Conservation (phyloP, 768 basidiomycete genomes). For the Calocera viscosa region DNA sequence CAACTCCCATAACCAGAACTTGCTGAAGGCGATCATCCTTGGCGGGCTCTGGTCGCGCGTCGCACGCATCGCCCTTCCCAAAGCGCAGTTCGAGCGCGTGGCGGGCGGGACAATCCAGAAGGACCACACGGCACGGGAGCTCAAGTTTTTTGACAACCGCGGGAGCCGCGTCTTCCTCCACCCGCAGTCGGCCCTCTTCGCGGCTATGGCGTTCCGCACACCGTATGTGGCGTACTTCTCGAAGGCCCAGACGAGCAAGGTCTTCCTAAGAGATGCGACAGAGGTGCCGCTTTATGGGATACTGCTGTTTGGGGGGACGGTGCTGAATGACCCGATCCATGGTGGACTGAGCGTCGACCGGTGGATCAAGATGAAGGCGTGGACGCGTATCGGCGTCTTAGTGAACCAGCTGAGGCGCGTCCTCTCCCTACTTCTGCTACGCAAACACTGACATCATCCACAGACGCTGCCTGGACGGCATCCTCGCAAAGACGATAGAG, state of each 20-base stretch:
- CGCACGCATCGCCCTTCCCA: conserved; percentile 61
- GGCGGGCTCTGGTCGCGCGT: conserved; percentile 82
- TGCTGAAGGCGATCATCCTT: conserved; percentile 72
- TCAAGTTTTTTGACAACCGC: conserved; percentile 59
- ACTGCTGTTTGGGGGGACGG: conserved; percentile 69
- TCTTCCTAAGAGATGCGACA: conserved; percentile 76
- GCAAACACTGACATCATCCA: not conserved
- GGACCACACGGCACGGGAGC: conserved; percentile 73
- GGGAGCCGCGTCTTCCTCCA: conserved; percentile 62
- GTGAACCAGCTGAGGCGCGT: conserved; percentile 70
- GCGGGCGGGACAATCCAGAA: conserved; percentile 73
- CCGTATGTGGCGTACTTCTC: conserved; percentile 76
- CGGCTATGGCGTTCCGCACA: conserved; percentile 55
- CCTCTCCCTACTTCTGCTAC: conserved; percentile 17
- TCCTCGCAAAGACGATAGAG: conserved; percentile 54
- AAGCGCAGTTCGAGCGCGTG: conserved; percentile 66
- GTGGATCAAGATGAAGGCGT: conserved; percentile 55
- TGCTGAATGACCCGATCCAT: conserved; percentile 64
- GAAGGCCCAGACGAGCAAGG: conserved; percentile 68
- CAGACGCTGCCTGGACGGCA: conserved; percentile 57
- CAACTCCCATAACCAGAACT: conserved; percentile 53
- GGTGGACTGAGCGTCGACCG: conserved; percentile 57
- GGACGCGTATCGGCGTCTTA: conserved; percentile 82
- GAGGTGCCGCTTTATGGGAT: conserved; percentile 87
- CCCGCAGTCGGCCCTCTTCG: conserved; percentile 69